Percentiles rank a stretch among this genome's conserved stretches.
Conservation (phyloP, 352 stramenopile species). For the Phytophthora crassamura region DNA sequence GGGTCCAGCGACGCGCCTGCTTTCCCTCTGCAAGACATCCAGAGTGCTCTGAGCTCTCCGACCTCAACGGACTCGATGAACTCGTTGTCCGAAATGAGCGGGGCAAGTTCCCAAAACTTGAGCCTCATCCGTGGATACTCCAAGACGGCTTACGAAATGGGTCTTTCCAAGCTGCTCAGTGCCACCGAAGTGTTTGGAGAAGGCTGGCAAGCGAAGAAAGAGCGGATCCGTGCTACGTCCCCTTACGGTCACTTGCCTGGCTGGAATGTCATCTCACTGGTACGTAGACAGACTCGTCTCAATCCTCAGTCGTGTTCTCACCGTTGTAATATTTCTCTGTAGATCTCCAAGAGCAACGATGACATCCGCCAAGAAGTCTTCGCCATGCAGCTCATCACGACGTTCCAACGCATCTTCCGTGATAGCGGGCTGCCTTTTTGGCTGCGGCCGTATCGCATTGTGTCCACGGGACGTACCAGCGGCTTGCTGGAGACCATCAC, state of each 20-base stretch:
- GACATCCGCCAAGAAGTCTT: conserved; percentile 97
- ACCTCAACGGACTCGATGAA: conserved; percentile 28
- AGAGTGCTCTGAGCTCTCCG: conserved; percentile 21
- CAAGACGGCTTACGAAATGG: conserved; percentile 70
- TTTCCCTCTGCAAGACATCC: conserved; percentile 11
- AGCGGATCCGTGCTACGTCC: conserved; percentile 88
- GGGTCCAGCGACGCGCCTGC: conserved; percentile 2
- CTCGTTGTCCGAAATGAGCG: conserved; percentile 26
- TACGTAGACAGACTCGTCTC: conserved; percentile 20
- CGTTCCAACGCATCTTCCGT: conserved; percentile 93
- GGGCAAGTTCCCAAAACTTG: conserved; percentile 19
- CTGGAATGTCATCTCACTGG: conserved; percentile 94
- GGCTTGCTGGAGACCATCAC: conserved; percentile 96
- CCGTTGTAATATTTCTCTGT: conserved; percentile 5
- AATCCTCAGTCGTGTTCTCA: background rate
- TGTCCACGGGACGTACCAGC: conserved; percentile 91
- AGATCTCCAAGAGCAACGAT: conserved; percentile 97
- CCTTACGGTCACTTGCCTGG: conserved; percentile 85
- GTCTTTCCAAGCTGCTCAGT: conserved; percentile 67
- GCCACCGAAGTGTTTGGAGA: conserved; percentile 90
- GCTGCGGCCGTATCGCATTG: conserved; percentile 94
- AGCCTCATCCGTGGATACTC: conserved; percentile 64
- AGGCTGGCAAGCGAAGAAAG: conserved; percentile 94
- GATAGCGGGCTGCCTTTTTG: conserved; percentile 93
- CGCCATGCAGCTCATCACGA: conserved; percentile 95